phyloP scores from a whole-genome alignment of 345 rosid genomes.

The Camelina laxa region DNA sequence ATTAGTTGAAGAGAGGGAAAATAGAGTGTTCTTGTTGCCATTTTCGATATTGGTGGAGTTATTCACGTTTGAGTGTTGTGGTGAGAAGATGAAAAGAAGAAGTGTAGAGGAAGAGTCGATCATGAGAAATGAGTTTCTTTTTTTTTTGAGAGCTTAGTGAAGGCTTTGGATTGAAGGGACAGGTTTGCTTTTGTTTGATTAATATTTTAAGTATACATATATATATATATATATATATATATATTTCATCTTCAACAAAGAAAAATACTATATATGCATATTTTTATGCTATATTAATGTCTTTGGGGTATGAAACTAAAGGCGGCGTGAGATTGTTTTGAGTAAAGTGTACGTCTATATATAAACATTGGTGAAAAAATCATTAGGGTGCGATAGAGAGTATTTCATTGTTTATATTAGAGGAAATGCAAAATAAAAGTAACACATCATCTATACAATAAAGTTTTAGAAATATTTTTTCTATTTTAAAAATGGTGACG shows the following conservation, averaged over 20 bases:
- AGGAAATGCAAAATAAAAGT: no score
- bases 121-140: slow-evolving; percentile 25
- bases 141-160: slow-evolving; percentile 35
- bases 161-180: slow-evolving; percentile 46
- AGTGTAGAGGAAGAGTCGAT: slow-evolving; percentile 35
- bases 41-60: slow-evolving; percentile 24
- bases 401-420: no score
- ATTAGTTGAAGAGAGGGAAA: slow-evolving; percentile 17
- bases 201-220: not conserved
- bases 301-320: not conserved
- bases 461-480: no score
- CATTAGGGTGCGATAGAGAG: no score
- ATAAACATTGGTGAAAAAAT: no score
- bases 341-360: slow-evolving; percentile 40
- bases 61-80: slow-evolving; percentile 25
- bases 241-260: no score
- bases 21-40: slow-evolving; percentile 33
- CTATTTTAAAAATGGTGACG: no score
- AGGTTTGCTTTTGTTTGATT: slow-evolving; percentile 20
- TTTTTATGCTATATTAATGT: slow-evolving; percentile 17
- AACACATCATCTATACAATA: no score
- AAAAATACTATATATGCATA: not conserved
- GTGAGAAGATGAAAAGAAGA: slow-evolving; percentile 26
- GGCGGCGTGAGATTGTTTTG: slow-evolving; percentile 40
- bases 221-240: not conserved